Percentiles rank a stretch among this genome's conserved stretches.
Conservation (phyloP, 2,329 filamentous ascomycete species). For the Ambrosiella xylebori region DNA sequence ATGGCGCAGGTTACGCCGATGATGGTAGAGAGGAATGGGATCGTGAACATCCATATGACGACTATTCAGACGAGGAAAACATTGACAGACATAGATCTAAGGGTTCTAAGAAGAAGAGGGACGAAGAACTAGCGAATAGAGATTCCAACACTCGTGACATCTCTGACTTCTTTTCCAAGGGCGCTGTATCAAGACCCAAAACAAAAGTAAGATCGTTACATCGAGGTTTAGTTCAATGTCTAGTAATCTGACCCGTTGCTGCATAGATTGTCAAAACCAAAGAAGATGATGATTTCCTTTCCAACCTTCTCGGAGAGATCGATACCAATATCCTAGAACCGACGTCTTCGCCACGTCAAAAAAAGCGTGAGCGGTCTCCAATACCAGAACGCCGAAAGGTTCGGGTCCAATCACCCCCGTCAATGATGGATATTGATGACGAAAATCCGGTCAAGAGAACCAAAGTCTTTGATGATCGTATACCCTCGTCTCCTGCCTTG, state of each 20-base stretch:
- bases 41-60: conserved; percentile 47
- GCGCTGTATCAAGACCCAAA: conserved; percentile 50
- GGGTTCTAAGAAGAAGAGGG: conserved; percentile 65
- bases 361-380: conserved; percentile 46
- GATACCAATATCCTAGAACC: conserved; percentile 50
- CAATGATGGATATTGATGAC: conserved; percentile 25
- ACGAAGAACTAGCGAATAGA: conserved; percentile 70
- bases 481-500: conserved; percentile 28
- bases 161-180: conserved; percentile 82
- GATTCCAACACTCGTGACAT: conserved; percentile 85
- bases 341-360: conserved; percentile 31
- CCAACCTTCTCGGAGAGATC: conserved; percentile 69
- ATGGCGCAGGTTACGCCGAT: conserved; percentile 90
- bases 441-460: conserved; percentile 39
- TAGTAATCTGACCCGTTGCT: conserved; percentile 1
- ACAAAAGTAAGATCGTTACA: conserved; percentile 46
- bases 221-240: conserved; percentile 12
- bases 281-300: conserved; percentile 78
- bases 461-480: conserved; percentile 30
- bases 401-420: conserved; percentile 61
- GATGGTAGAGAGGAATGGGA: conserved; percentile 94
- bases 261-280: conserved; percentile 56
- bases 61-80: conserved; percentile 49
- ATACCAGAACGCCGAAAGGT: conserved; percentile 58
- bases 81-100: conserved; percentile 21